Evolutionary conservation across 495 filamentous ascomycete genomes (phyloP).

Genomic region (Trypethelium eluteriae): DNA sequence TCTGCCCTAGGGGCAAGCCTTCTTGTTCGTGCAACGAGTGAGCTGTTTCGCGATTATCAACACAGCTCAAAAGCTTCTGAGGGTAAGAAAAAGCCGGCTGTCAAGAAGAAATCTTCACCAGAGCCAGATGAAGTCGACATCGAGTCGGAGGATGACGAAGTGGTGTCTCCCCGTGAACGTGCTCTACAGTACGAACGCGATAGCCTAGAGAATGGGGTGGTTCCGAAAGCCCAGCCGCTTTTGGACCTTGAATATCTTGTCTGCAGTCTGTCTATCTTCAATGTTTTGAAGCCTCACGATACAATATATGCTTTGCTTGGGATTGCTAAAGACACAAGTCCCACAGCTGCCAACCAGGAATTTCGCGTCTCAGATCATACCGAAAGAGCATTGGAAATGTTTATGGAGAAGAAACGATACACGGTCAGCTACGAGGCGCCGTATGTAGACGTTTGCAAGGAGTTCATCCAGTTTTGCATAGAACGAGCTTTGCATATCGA

Average conservation of each 20-base stretch:
- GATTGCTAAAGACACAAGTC: slow-evolving; percentile 19
- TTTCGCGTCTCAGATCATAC: background rate
- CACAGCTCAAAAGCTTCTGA: background rate
- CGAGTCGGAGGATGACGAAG: slow-evolving; percentile 16
- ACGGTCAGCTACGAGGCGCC: slow-evolving; percentile 16
- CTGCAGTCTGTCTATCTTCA: background rate
- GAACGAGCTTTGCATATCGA: slow-evolving; percentile 7
- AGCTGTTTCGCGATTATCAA: slow-evolving; percentile 22
- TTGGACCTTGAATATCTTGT: background rate
- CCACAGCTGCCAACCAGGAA: background rate
- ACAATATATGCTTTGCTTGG: slow-evolving; percentile 23
- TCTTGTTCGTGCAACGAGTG: slow-evolving; percentile 17
- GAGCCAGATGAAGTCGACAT: background rate
- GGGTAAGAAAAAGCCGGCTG: background rate
- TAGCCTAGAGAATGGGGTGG: background rate
- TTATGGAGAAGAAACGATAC: background rate
- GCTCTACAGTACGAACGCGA: slow-evolving; percentile 8
- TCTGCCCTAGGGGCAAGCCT: slow-evolving; percentile 15
- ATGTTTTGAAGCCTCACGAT: slow-evolving; percentile 23
- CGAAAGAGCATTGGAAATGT: background rate
- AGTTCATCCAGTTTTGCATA: slow-evolving; percentile 17
- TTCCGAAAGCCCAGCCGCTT: background rate
- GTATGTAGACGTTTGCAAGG: slow-evolving; percentile 14
- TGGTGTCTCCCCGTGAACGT: slow-evolving; percentile 9
- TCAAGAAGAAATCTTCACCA: background rate